These are phyloP conservation scores for Magnusiomyces tetraspermus DNA, from an alignment of 1,139 yeast genomes.

Conservation along the genomic window DNA sequence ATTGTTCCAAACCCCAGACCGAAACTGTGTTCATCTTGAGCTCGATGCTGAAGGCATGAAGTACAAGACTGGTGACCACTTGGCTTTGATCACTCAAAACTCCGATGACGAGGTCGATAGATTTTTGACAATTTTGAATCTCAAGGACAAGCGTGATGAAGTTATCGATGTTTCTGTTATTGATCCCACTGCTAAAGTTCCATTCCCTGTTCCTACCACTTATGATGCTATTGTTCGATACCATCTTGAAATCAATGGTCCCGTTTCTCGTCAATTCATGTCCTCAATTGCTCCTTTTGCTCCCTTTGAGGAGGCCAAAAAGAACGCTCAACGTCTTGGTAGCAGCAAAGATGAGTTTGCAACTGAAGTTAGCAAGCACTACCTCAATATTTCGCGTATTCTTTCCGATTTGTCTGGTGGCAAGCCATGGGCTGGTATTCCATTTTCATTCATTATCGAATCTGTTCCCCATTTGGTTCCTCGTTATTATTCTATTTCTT, in stretches of 20 bases:
- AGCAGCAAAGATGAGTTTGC: conserved; percentile 64
- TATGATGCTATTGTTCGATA: conserved; percentile 79
- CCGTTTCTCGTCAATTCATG: conserved; percentile 83
- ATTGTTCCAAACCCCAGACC: conserved; percentile 53
- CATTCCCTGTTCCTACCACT: conserved; percentile 88
- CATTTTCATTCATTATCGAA: conserved; percentile 79
- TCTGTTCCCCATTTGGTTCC: conserved; percentile 76
- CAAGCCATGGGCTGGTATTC: conserved; percentile 60
- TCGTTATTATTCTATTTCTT: conserved; percentile 92
- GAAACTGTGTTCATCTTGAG: conserved; percentile 86
- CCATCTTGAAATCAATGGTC: conserved; percentile 85
- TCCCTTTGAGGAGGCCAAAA: conserved; percentile 54
- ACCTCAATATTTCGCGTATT: conserved; percentile 70
- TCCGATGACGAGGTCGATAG: conserved; percentile 60
- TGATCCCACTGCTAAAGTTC: conserved; percentile 66
- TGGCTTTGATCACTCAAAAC: conserved; percentile 92
- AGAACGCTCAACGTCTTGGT: conserved; percentile 46
- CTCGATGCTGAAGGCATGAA: conserved; percentile 64
- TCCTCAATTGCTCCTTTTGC: conserved; percentile 76
- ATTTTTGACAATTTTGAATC: conserved; percentile 56
- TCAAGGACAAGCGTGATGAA: conserved; percentile 43
- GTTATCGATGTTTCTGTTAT: conserved; percentile 60
- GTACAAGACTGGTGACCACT: conserved; percentile 91
- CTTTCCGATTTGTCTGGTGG: conserved; percentile 54
- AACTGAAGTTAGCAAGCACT: conserved; percentile 47